Percentiles rank a stretch among this genome's conserved stretches.
Conservation (phyloP, 106 monocot species). For the Vanilla planifolia region DNA sequence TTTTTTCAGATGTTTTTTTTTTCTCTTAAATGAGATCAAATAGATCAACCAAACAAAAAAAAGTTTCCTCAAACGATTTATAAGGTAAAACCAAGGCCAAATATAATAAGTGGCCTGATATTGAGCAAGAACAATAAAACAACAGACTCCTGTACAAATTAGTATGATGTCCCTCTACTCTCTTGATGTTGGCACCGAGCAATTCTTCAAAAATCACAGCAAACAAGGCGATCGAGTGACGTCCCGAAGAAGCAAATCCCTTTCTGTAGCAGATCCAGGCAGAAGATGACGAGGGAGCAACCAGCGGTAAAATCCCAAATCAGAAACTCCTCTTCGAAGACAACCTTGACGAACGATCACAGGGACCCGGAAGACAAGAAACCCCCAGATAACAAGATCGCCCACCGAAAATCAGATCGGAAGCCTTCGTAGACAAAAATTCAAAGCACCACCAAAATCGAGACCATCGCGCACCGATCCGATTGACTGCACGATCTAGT, state of each 20-base stretch:
- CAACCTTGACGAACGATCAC: neutral
- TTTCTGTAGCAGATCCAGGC: neutral
- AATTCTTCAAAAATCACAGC: conserved; percentile 1
- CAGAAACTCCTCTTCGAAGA: neutral
- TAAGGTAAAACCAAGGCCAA: conserved; percentile 3
- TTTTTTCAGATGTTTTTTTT: conserved; percentile 13
- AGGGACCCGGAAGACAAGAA: neutral
- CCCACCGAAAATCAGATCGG: neutral
- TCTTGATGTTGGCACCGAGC: neutral
- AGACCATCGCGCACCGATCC: neutral
- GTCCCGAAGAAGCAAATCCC: neutral
- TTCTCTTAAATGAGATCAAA: conserved; percentile 2
- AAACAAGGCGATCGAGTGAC: neutral
- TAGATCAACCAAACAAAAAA: conserved; percentile 4
- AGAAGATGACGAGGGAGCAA: neutral
- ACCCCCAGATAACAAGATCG: neutral
- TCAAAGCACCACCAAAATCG: neutral
- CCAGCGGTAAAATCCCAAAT: conserved; percentile 2
- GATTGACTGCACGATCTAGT: neutral
- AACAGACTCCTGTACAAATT: conserved; percentile 2
- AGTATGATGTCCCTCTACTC: neutral
- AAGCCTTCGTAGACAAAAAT: conserved; percentile 1
- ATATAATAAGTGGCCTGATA: conserved; percentile 5
- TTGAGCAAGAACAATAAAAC: conserved; percentile 5
- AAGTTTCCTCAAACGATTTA: conserved; percentile 6